phyloP scores from a whole-genome alignment of 139 green algal species.

The Spirogloea muscicola region DNA sequence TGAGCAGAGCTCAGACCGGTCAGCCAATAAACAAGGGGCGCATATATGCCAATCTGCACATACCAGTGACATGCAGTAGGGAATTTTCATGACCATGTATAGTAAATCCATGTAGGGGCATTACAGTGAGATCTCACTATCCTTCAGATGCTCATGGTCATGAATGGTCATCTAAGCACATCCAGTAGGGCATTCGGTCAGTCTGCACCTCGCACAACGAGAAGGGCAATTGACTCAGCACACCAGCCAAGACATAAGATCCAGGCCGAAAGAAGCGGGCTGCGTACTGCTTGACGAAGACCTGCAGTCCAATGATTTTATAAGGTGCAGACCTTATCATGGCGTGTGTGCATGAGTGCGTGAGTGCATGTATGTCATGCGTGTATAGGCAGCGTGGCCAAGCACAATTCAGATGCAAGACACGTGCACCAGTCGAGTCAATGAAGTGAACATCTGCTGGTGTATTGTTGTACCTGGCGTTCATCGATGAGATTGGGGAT shows the following conservation, averaged over 20 bases:
- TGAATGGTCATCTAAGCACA: too few species aligned
- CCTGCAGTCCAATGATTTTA: background rate
- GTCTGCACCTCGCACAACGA: slow-evolving; percentile 28
- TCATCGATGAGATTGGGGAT: slow-evolving; percentile 37
- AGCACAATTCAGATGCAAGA: background rate
- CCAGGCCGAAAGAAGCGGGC: slow-evolving; percentile 24
- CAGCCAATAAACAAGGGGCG: slow-evolving; percentile 22
- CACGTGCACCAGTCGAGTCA: too few species aligned
- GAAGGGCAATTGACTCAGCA: slow-evolving; percentile 10
- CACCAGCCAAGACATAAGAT: slow-evolving; percentile 16
- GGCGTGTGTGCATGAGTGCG: too few species aligned
- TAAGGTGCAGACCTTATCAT: too few species aligned
- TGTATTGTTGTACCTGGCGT: background rate
- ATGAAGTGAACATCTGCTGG: too few species aligned
- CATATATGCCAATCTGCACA: slow-evolving; percentile 21
- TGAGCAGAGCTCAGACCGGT: background rate
- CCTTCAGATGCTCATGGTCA: too few species aligned
- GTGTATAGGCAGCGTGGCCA: background rate
- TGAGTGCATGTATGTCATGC: background rate
- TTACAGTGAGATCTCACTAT: too few species aligned
- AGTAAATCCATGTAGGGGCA: too few species aligned
- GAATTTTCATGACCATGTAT: too few species aligned
- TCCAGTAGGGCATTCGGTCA: too few species aligned
- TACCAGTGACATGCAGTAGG: too few species aligned
- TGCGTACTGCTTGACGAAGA: slow-evolving; percentile 27